phyloP scores from a whole-genome alignment of 2,329 filamentous ascomycete species.

The Microascus cirrosus region DNA sequence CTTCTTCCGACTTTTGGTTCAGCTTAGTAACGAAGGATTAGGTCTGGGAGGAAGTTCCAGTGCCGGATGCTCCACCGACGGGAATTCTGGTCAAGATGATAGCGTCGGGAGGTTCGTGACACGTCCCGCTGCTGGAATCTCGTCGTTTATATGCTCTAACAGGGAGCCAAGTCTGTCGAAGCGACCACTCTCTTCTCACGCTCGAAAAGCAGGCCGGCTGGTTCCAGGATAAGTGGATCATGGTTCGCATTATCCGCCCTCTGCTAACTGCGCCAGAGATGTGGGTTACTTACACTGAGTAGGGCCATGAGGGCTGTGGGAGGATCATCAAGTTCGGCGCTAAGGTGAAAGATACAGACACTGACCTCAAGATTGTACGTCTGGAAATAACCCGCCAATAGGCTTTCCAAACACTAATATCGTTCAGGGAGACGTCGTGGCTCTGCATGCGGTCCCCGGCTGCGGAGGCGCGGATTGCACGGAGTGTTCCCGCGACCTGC shows the following conservation, averaged over 20 bases:
- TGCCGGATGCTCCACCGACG: conserved; percentile 13
- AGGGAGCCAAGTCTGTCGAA: conserved; percentile 15
- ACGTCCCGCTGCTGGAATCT: too few species aligned
- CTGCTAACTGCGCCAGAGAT: too few species aligned
- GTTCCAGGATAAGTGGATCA: conserved; percentile 16
- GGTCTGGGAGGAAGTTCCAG: conserved; percentile 15
- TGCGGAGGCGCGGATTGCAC: conserved; percentile 18
- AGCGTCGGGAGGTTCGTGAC: conserved; percentile 16
- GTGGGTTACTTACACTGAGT: not conserved
- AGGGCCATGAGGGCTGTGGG: conserved; percentile 16
- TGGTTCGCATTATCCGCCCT: too few species aligned
- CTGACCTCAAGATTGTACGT: conserved; percentile 9
- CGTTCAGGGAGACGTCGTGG: conserved; percentile 17
- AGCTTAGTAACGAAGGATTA: not conserved
- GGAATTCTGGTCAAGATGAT: conserved; percentile 20
- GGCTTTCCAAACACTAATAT: not conserved
- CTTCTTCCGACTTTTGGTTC: not conserved
- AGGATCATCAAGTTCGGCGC: conserved; percentile 12
- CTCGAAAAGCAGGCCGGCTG: conserved; percentile 16
- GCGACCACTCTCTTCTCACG: conserved; percentile 18
- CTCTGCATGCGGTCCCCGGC: conserved; percentile 18
- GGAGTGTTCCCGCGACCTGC: conserved; percentile 25
- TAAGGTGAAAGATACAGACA: conserved; percentile 7
- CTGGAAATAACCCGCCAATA: not conserved
- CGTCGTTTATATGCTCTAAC: too few species aligned